Conservation (phyloP, 495 filamentous ascomycete species). For the Pseudomonodictys pantanalensis region DNA sequence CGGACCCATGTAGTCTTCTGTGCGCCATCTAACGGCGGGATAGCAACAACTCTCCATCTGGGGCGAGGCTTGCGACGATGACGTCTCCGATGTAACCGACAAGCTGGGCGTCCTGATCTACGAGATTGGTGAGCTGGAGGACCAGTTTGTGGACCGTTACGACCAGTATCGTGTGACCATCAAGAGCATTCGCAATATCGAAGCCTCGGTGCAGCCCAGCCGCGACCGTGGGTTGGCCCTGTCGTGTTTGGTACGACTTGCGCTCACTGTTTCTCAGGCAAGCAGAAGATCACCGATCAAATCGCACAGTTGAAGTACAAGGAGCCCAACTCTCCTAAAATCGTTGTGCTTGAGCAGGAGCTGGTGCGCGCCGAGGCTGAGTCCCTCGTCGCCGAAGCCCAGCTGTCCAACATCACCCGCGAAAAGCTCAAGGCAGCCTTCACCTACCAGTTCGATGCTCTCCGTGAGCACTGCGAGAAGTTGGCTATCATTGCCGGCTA, state of each 20-base stretch:
- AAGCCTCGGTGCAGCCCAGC: slow-evolving; percentile 96
- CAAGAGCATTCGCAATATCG: slow-evolving; percentile 98
- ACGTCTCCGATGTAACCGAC: slow-evolving; percentile 97
- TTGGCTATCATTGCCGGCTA: slow-evolving; percentile 95
- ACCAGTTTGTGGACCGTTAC: slow-evolving; percentile 96
- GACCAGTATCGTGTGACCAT: slow-evolving; percentile 99
- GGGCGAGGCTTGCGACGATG: slow-evolving; percentile 95
- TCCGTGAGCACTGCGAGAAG: slow-evolving; percentile 98
- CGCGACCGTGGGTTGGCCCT: slow-evolving; percentile 71
- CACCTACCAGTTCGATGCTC: slow-evolving; percentile 96
- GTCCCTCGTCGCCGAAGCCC: slow-evolving; percentile 94
- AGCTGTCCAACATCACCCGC: slow-evolving; percentile 97
- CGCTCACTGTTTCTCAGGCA: slow-evolving; percentile 54
- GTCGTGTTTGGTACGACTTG: neutral
- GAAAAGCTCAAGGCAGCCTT: slow-evolving; percentile 99
- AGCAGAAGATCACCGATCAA: slow-evolving; percentile 99
- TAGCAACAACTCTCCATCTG: slow-evolving; percentile 98
- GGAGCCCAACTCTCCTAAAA: slow-evolving; percentile 95
- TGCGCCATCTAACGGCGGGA: slow-evolving; percentile 34
- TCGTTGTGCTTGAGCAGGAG: slow-evolving; percentile 96
- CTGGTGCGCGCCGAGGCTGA: slow-evolving; percentile 97
- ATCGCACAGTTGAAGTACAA: slow-evolving; percentile 99
- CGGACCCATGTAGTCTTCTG: slow-evolving; percentile 4
- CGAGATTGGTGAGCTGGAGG: slow-evolving; percentile 97
- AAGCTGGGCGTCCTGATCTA: slow-evolving; percentile 97